Percentiles rank a stretch among this genome's conserved stretches.
Conservation (phyloP, 495 filamentous ascomycete genomes). For the Delitschia confertaspora region DNA sequence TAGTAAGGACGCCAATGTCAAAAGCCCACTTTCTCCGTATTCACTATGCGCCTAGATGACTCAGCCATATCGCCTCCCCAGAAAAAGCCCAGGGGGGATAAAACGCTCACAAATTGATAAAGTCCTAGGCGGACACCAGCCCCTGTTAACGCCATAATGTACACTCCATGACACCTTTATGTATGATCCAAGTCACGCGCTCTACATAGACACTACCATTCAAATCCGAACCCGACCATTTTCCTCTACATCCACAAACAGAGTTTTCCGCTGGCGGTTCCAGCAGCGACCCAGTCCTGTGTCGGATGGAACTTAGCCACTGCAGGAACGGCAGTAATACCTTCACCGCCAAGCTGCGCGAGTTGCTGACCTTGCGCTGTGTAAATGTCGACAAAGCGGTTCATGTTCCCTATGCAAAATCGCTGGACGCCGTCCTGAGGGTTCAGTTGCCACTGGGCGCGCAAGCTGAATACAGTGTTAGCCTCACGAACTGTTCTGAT, state of each 20-base stretch:
- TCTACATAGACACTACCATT: too few relatives aligned
- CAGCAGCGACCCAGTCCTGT: conserved; percentile 84
- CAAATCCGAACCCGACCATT: too few relatives aligned
- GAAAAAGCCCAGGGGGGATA: too few relatives aligned
- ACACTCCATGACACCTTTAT: too few relatives aligned
- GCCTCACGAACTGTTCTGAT: neutral
- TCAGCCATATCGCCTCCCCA: too few relatives aligned
- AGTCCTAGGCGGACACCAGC: too few relatives aligned
- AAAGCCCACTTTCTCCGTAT: too few relatives aligned
- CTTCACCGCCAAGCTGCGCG: conserved; percentile 78
- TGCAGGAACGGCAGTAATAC: conserved; percentile 88
- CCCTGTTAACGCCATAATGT: too few relatives aligned
- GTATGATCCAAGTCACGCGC: too few relatives aligned
- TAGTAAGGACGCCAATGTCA: too few relatives aligned
- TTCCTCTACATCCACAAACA: conserved; percentile 89
- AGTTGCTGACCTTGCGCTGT: conserved; percentile 72
- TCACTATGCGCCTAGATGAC: too few relatives aligned
- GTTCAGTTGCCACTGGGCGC: conserved; percentile 81
- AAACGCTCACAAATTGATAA: too few relatives aligned
- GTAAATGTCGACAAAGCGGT: conserved; percentile 89
- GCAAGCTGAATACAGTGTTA: conserved; percentile 51
- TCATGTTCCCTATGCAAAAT: conserved; percentile 96
- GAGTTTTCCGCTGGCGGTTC: conserved; percentile 86
- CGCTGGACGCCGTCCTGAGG: conserved; percentile 70
- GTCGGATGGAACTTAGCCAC: conserved; percentile 84